Conservation (phyloP, 257 asterid genomes). For the Nicotiana noctiflora region DNA sequence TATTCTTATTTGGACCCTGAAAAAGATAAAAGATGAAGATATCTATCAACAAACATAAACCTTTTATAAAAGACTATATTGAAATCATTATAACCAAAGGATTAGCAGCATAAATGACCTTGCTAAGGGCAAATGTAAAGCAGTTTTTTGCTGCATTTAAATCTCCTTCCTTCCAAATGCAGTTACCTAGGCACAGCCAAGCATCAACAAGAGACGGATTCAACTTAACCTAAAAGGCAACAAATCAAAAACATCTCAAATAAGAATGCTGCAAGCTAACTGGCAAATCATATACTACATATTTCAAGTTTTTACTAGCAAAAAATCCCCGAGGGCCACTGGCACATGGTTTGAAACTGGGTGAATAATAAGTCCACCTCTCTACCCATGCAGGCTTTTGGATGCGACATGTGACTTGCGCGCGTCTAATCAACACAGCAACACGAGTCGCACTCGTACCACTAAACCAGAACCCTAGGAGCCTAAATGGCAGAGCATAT, state of each 20-base stretch:
- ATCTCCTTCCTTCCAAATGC: constrained; percentile 98
- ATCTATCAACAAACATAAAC: neutral
- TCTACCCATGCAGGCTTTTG: no score
- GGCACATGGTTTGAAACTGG: no score
- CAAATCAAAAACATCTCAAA: neutral
- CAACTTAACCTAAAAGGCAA: constrained; percentile 59
- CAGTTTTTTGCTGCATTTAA: constrained; percentile 77
- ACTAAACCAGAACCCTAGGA: no score
- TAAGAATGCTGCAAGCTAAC: neutral
- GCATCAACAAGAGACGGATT: constrained; percentile 88
- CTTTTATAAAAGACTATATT: neutral
- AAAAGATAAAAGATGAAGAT: neutral
- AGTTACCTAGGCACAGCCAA: constrained; percentile 85
- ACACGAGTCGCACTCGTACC: no score
- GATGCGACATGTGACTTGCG: no score
- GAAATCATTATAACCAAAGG: neutral
- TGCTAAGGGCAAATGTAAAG: constrained; percentile 70
- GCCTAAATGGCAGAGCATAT: neutral
- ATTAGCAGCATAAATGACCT: constrained; percentile 41
- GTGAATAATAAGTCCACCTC: no score
- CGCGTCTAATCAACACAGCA: no score
- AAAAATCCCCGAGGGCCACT: no score
- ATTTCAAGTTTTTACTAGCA: no score
- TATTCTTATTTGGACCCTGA: constrained; percentile 74
- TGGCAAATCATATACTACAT: neutral